Evolutionary conservation across 83 land plant genomes (phyloP), one percentile per base, ranked within the genome.

Genomic region (Picea abies): DNA sequence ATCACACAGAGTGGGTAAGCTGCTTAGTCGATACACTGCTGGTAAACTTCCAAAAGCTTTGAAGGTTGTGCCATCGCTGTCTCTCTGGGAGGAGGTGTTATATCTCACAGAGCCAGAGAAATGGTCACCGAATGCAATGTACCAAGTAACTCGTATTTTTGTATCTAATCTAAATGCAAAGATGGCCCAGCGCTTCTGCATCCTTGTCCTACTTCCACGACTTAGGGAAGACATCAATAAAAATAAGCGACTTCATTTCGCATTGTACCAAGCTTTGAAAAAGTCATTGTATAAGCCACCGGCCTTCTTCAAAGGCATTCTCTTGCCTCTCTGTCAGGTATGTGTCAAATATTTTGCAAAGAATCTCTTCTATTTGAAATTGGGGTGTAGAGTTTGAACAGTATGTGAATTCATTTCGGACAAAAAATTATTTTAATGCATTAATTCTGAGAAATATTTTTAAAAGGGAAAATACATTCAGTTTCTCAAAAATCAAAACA

Each of bases 41-140:
- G 29, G 29, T 29, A 29, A 29, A 29, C 29, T 29, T 29, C 29
- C 29, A 29, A 29, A 29, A 29, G 0, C 0, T 29, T 29, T 29
- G 29, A 29, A 29, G 29, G 29, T 29, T 29, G 29, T 29, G 0
- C 29, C 29, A 29, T 29, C 29, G 29, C 1, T 29, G 29, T 29
- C 29, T 29, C 29, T 29, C 29, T 29, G 0, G 0, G 29, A 29
- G 29, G 29, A 29, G 29, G 29, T 29, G 29, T 29, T 29, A 29
- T 29, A 29, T 29, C 29, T 29, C 29, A 29, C 29, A 29, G 0
- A 29, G 0, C 29, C 29, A 29, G 29, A 29, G 76, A 92, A 94
- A 22, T 97, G 99, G 99, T 91, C 99, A 37, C 91, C 97, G 12
- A 92, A 90, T 87, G 96, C 98, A 35, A 83, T 97, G 91, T 96